Evolutionary conservation across 2,329 filamentous ascomycete genomes (phyloP), one percentile per base, ranked within the genome.

Genomic region (Fusarium subglutinans): DNA sequence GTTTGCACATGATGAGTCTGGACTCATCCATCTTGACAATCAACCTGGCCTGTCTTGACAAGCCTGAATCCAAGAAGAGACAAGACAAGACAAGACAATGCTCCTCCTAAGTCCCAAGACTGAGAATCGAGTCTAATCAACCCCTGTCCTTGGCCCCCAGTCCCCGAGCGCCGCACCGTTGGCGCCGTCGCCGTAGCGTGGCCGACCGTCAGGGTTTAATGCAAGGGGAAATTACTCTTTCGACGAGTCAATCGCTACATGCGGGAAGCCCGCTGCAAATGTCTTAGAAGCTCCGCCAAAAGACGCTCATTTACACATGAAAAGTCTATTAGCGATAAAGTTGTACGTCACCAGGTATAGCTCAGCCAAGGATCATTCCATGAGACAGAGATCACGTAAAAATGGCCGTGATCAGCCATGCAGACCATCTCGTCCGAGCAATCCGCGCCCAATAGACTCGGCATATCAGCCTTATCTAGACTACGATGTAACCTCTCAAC

Each of bases 151-250:
- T 63, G 26, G n/a, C 24, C 56, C 50, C 70, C 30, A 47, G 63
- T 44, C 66, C 44, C 71, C 24, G 65, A 76, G 61, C 75, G 76
- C 76, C 76, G 76, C 76, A 77, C 76, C 76, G 76, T 77, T 77
- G 75, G 59, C 75, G 75, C 75, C 75, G 75, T 57, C 73, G 71
- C 72, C 69, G 57, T 77, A 64, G 73, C 69, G 64, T 51, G 65
- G 69, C 63, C 33, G 47, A 67, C 73, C 75, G 76, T 73, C 73
- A 75, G 63, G 75, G 75, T 77, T 71, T 76, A 71, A 74, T 77
- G 75, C 75, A 77, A 76, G 73, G 75, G 75, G 75, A 77, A 73
- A 77, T 77, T 77, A 55, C 66, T 58, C 69, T 45, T 28, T 48
- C 13, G 26, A 54, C 44, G 47, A 35, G 38, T 66, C 28, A 30